phyloP scores from a whole-genome alignment of 2,329 filamentous ascomycete species.

The Cercospora zeina region DNA sequence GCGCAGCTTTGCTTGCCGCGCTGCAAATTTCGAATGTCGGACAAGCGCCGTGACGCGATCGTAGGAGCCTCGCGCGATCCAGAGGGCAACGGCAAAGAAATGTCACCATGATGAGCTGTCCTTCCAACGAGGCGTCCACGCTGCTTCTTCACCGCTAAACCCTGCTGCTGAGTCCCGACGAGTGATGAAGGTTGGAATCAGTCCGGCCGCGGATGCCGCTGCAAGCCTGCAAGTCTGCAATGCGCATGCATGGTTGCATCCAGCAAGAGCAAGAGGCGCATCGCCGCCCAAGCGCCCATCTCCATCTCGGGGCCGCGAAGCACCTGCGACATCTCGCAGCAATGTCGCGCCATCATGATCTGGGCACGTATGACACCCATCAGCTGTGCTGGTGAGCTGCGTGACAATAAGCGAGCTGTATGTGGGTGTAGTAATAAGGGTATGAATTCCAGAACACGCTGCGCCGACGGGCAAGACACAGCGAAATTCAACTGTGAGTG shows the following conservation, averaged over 20 bases:
- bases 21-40: not conserved
- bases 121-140: not conserved
- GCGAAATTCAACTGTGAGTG: too few relatives aligned
- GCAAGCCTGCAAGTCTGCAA: too few relatives aligned
- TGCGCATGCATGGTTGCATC: conserved; percentile 3
- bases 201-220: not conserved
- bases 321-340: not conserved
- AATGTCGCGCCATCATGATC: not conserved
- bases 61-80: not conserved
- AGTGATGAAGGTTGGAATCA: not conserved
- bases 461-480: too few relatives aligned
- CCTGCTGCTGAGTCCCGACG: not conserved
- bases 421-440: not conserved
- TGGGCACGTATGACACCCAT: not conserved
- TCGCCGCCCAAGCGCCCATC: not conserved
- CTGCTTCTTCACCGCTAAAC: not conserved
- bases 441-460: too few relatives aligned
- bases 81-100: not conserved
- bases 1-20: conserved; percentile 7
- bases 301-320: not conserved
- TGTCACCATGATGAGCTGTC: conserved; percentile 4
- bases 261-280: not conserved
- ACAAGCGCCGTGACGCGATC: not conserved
- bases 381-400: not conserved
- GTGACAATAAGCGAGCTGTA: not conserved